Conservation (phyloP, 495 filamentous ascomycete genomes). For the Chaetomium tenue region DNA sequence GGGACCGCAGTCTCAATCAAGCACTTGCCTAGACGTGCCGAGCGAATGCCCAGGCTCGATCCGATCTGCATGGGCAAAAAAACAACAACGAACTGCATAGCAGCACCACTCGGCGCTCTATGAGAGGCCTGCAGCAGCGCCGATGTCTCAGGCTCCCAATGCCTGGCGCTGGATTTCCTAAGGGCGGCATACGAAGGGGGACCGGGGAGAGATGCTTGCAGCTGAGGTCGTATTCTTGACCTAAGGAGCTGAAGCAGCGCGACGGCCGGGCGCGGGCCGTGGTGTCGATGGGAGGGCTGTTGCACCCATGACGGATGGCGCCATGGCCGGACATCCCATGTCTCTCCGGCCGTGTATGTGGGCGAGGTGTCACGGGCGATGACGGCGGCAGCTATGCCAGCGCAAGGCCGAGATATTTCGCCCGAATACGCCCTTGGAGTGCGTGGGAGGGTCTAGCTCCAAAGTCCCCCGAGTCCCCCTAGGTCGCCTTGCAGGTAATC, state of each 20-base stretch:
- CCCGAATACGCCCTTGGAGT: not conserved
- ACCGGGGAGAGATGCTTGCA: conserved; percentile 1
- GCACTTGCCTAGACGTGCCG: conserved; percentile 18
- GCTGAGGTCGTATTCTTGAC: conserved; percentile 15
- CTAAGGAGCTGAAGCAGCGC: not conserved
- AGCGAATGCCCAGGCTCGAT: conserved; percentile 17
- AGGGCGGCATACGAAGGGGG: conserved; percentile 3
- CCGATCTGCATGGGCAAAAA: conserved; percentile 12
- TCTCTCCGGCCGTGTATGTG: not conserved
- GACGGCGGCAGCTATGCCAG: not conserved
- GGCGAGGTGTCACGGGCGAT: conserved; percentile 4
- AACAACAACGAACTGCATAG: conserved; percentile 10
- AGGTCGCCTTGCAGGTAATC: not conserved
- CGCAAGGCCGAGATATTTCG: too few species aligned
- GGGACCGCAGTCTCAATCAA: conserved; percentile 19
- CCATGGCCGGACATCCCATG: not conserved
- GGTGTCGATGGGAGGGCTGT: conserved; percentile 12
- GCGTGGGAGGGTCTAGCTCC: not conserved
- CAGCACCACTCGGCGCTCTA: not conserved
- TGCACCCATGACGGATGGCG: conserved; percentile 5
- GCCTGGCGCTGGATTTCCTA: not conserved
- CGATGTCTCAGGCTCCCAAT: not conserved
- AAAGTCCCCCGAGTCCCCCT: not conserved
- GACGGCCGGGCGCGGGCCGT: not conserved
- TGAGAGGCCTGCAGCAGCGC: conserved; percentile 11